Evolutionary conservation across 2,329 filamentous ascomycete genomes (phyloP).

Genomic region (Trichoderma hamatum): DNA sequence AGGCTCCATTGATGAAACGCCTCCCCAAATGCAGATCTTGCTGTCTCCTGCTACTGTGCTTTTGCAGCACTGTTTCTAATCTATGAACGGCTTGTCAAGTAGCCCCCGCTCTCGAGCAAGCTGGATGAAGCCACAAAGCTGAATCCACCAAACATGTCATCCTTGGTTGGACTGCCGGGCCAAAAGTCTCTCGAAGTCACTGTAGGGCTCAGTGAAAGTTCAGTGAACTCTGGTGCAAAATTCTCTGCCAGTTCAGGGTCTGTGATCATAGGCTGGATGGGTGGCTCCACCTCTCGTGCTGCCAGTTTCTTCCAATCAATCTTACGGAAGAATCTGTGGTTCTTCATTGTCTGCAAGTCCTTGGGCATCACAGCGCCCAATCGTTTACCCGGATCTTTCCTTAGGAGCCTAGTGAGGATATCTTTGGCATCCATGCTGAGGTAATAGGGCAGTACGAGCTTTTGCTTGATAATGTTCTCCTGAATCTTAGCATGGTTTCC

Average conservation of each 20-base stretch:
- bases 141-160: conserved; percentile 65
- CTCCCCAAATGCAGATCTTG: not conserved
- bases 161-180: conserved; percentile 47
- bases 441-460: conserved; percentile 86
- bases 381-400: conserved; percentile 90
- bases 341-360: conserved; percentile 83
- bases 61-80: not conserved
- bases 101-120: conserved; percentile 54
- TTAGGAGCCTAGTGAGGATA: conserved; percentile 82
- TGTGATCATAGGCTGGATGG: conserved; percentile 91
- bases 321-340: conserved; percentile 94
- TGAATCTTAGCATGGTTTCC: conserved; percentile 94
- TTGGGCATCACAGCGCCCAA: conserved; percentile 87
- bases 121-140: conserved; percentile 65
- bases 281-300: conserved; percentile 78
- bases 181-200: conserved; percentile 50
- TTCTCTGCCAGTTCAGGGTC: conserved; percentile 97
- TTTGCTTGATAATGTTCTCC: conserved; percentile 93
- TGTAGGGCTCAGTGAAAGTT: conserved; percentile 77
- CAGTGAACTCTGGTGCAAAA: conserved; percentile 90
- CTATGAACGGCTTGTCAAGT: conserved; percentile 14
- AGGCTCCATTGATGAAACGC: not conserved
- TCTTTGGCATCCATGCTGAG: conserved; percentile 92
- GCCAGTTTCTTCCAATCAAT: conserved; percentile 93
- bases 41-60: not conserved